Base-by-base conservation (phyloP, 768 basidiomycete genomes). In the Lenzites betulinus region DNA sequence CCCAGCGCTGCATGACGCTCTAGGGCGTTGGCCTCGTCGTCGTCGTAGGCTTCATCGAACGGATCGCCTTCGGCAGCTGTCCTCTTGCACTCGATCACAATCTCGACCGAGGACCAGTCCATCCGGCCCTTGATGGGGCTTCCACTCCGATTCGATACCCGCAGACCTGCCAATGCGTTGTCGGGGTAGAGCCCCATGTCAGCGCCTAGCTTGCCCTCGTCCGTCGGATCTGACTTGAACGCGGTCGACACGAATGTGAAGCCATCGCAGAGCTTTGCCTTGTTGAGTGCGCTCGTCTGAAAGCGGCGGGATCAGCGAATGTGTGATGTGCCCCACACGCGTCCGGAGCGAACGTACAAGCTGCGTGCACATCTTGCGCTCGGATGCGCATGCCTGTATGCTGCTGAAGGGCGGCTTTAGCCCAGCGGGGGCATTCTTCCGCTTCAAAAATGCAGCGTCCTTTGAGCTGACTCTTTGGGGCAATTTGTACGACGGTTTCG, bases 1-100 rank as follows among this genome's bases (percentile, higher is more conserved):
- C 51, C 58, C 18, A 46, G 38, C 13, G 44, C 53, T 2, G 35
- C n/a, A 11, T 35, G 20, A 0, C 53, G 53, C 8, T 11, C 33
- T 22, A 1, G n/a, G 1, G 53, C 30, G n/a, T 44, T 7, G 28
- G 42, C 9, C n/a, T 44, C 42, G 30, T 18, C 9, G 11, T 7
- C n/a, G 16, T 23, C 53, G 16, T 12, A 2, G 18, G 6, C 22
- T 1, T 54, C 53, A n/a, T 54, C 53, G 20, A 54, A 54, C 11
- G 53, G 53, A 23, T 54, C 53, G 28, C 33, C 20, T 18, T 6
- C 22, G 7, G 28, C 11, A 2, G 11, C 2, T 12, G 20, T 22
- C 30, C 8, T 38, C 43, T 54, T 54, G 53, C 36, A 54, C 28
- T 54, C 53, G 53, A 54, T 36, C 0, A 30, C 9, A 16, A 54